A percentile compares a stretch with the other conserved stretches of the same genome.
Conservation (phyloP, 257 asterid genomes). For the Fraxinus quadrangulata region DNA sequence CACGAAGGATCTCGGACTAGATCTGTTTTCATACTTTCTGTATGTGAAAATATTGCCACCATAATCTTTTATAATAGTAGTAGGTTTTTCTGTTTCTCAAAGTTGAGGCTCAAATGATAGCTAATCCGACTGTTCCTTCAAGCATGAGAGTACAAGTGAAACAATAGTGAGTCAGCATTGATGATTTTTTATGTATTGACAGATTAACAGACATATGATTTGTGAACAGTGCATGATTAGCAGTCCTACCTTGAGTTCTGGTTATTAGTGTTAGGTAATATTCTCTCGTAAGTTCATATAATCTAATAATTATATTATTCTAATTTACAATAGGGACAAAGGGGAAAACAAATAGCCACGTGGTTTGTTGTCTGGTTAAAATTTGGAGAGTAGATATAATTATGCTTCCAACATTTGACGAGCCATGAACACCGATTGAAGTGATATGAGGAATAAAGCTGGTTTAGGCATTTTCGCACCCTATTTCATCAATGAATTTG, state of each 20-base stretch:
- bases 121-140: not conserved
- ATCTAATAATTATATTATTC: not conserved
- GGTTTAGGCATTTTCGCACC: not conserved
- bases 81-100: not conserved
- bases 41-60: slow-evolving; percentile 6
- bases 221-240: not conserved
- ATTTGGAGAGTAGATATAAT: not conserved
- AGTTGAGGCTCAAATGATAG: not conserved
- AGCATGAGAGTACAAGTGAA: not conserved
- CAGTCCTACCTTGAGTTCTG: not conserved
- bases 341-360: not conserved
- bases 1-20: not conserved
- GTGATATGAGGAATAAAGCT: not conserved
- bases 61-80: not conserved
- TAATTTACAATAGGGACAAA: not conserved
- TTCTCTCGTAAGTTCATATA: not conserved
- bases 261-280: not conserved
- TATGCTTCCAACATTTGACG: not conserved
- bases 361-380: not conserved
- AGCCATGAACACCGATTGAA: not conserved
- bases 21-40: slow-evolving; percentile 4
- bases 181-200: not conserved
- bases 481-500: not conserved
- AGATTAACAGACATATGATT: not conserved
- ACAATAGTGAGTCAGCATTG: not conserved